phyloP scores from a whole-genome alignment of 768 basidiomycete species.

The Auricularia cornea region DNA sequence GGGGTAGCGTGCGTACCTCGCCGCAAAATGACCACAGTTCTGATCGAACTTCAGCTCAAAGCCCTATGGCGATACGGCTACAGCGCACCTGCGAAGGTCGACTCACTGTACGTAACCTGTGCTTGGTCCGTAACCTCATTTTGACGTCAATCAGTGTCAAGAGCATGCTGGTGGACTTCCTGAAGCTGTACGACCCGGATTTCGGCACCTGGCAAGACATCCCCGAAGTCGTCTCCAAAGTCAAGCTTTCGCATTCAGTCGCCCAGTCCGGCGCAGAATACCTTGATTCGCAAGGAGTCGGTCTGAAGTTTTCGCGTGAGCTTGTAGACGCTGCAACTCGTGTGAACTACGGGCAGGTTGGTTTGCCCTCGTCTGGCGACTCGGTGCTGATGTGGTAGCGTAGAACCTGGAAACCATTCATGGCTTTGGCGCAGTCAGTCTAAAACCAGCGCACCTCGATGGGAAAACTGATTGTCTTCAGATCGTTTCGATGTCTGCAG shows the following conservation, averaged over 20 bases:
- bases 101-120: conserved; percentile 31
- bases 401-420: conserved; percentile 68
- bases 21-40: too few relatives aligned
- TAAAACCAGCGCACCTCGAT: too few relatives aligned
- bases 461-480: too few relatives aligned
- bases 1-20: conserved; percentile 34
- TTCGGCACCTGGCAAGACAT: conserved; percentile 59
- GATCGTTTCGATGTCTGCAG: conserved; percentile 56
- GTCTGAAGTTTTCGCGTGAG: conserved; percentile 55
- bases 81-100: conserved; percentile 45
- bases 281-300: conserved; percentile 45
- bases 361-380: neutral
- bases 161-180: conserved; percentile 42
- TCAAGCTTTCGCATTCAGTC: conserved; percentile 25
- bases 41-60: conserved; percentile 34
- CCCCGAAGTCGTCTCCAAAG: conserved; percentile 39
- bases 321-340: conserved; percentile 72
- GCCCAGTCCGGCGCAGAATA: conserved; percentile 50
- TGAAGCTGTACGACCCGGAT: conserved; percentile 45
- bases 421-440: conserved; percentile 53
- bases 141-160: conserved; percentile 37
- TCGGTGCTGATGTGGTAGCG: neutral
- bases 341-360: conserved; percentile 55
- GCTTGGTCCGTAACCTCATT: neutral
- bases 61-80: conserved; percentile 73